Percentiles rank a stretch among this genome's conserved stretches.
Conservation (phyloP, 495 filamentous ascomycete genomes). For the Pseudomonodictys pantanalensis region DNA sequence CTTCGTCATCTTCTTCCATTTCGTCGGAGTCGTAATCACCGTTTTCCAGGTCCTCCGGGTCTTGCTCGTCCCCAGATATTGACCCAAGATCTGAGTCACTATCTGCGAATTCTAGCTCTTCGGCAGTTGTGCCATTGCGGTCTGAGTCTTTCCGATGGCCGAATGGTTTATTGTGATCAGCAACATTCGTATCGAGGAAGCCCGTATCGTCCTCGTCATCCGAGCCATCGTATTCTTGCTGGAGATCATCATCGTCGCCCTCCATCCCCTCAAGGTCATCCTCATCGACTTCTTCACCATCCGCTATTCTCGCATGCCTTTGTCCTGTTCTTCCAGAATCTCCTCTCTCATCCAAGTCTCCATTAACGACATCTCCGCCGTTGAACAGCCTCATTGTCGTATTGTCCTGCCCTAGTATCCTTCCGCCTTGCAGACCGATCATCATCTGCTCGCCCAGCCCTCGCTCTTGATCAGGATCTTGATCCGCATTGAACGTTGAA, state of each 20-base stretch:
- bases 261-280: slow-evolving; percentile 41
- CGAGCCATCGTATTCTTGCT: slow-evolving; percentile 54
- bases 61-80: slow-evolving; percentile 63
- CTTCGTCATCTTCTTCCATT: slow-evolving; percentile 59
- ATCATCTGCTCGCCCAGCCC: slow-evolving; percentile 93
- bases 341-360: slow-evolving; percentile 51
- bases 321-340: slow-evolving; percentile 66
- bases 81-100: slow-evolving; percentile 95
- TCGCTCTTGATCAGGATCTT: slow-evolving; percentile 63
- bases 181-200: slow-evolving; percentile 45
- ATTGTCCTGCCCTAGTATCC: slow-evolving; percentile 75
- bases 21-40: slow-evolving; percentile 41
- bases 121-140: slow-evolving; percentile 47
- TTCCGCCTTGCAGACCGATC: slow-evolving; percentile 79
- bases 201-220: slow-evolving; percentile 57
- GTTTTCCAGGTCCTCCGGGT: slow-evolving; percentile 54
- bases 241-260: slow-evolving; percentile 49
- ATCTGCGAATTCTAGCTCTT: slow-evolving; percentile 81
- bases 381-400: slow-evolving; percentile 80
- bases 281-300: slow-evolving; percentile 49
- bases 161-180: slow-evolving; percentile 42
- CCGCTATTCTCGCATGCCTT: slow-evolving; percentile 65
- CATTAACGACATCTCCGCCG: slow-evolving; percentile 66
- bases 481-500: slow-evolving; percentile 71
- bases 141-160: slow-evolving; percentile 50